phyloP scores from a whole-genome alignment of 192 early-diverging fungal species.

The Coemansia sp. region DNA sequence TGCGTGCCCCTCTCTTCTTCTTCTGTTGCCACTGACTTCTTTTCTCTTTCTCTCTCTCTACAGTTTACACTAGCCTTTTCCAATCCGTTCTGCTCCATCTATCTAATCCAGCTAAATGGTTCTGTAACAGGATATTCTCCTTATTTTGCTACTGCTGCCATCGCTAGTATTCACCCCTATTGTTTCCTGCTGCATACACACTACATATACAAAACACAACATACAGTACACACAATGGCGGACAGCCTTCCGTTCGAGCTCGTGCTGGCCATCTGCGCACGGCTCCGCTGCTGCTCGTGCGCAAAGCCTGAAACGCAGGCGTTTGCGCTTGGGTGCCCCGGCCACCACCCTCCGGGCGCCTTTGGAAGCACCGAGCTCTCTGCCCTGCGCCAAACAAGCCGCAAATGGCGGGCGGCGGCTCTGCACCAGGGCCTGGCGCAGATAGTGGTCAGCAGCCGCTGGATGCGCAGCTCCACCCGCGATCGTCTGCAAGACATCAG shows the following conservation, averaged over 20 bases:
- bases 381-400: slow-evolving; percentile 38
- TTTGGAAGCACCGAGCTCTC: slow-evolving; percentile 30
- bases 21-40: no score
- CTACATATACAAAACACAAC: no score
- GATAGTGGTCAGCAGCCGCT: slow-evolving; percentile 46
- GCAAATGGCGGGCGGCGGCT: slow-evolving; percentile 37
- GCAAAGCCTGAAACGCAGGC: slow-evolving; percentile 5
- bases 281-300: slow-evolving; percentile 31
- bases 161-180: no score
- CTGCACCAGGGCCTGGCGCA: slow-evolving; percentile 29
- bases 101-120: no score
- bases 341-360: slow-evolving; percentile 36
- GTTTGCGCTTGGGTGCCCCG: slow-evolving; percentile 27
- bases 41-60: no score
- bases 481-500: slow-evolving; percentile 23
- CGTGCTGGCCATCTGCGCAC: slow-evolving; percentile 31
- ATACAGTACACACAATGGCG: background rate
- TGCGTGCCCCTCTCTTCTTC: no score
- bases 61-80: no score
- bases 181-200: no score
- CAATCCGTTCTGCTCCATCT: no score
- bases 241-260: slow-evolving; percentile 38
- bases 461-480: slow-evolving; percentile 28
- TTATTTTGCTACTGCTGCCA: no score
- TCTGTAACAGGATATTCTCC: no score